These are phyloP conservation scores for Epichloe gansuensis DNA, from an alignment of 2,329 filamentous ascomycete species.

Conservation along the genomic window DNA sequence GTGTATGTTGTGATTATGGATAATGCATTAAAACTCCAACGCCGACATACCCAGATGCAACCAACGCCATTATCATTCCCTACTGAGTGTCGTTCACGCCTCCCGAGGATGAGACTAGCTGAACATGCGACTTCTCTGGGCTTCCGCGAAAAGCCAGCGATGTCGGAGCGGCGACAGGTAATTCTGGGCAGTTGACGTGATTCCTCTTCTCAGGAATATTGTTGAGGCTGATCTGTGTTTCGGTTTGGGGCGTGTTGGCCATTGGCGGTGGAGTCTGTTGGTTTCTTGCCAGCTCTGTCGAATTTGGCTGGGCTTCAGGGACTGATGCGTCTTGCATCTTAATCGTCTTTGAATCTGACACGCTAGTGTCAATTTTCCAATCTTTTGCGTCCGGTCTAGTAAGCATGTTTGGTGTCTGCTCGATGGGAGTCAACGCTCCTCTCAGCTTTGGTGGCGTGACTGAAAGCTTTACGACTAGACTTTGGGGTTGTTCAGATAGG, in stretches of 20 bases:
- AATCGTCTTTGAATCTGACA: conserved; percentile 9
- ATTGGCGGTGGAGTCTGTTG: background rate
- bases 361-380: conserved; percentile 6
- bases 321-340: conserved; percentile 17
- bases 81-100: conserved; percentile 20
- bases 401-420: conserved; percentile 13
- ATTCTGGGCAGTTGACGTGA: conserved; percentile 12
- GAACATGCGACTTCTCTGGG: conserved; percentile 40
- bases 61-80: conserved; percentile 7
- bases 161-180: conserved; percentile 25
- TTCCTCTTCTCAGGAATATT: conserved; percentile 7
- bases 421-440: conserved; percentile 16
- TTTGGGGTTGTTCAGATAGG: conserved; percentile 37
- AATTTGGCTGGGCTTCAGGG: background rate
- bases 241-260: background rate
- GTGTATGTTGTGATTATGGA: background rate
- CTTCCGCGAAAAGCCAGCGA: conserved; percentile 48
- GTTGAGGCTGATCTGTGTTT: conserved; percentile 2
- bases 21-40: conserved; percentile 2
- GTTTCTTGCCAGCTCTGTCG: conserved; percentile 1
- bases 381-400: conserved; percentile 13
- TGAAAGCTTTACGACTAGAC: conserved; percentile 64
- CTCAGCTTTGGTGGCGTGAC: conserved; percentile 31
- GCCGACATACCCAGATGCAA: conserved; percentile 4
- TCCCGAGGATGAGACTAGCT: conserved; percentile 19